These are phyloP conservation scores for Endothia cerciana DNA, from an alignment of 2,329 filamentous ascomycete genomes.

Conservation along the genomic window DNA sequence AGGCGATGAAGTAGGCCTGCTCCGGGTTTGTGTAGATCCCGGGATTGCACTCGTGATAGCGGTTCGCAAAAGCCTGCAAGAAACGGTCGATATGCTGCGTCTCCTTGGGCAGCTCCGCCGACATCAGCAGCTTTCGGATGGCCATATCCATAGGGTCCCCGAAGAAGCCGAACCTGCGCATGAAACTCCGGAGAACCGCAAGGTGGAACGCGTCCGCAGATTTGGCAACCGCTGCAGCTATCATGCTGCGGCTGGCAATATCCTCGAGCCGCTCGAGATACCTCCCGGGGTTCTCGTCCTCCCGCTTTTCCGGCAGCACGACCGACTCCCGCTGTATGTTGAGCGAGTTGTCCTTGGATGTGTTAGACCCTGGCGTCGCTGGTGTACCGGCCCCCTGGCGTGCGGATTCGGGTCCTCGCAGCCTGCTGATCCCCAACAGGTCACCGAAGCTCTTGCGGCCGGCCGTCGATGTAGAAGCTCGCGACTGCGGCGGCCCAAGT, in stretches of 20 bases:
- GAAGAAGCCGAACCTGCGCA: conserved; percentile 93
- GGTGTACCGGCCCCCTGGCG: conserved; percentile 71
- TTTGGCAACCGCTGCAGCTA: conserved; percentile 85
- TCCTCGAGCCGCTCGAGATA: conserved; percentile 86
- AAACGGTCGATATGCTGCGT: conserved; percentile 98
- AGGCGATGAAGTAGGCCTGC: conserved; percentile 97
- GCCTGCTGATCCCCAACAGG: conserved; percentile 75
- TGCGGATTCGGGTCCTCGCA: conserved; percentile 77
- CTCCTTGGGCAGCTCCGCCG: conserved; percentile 93
- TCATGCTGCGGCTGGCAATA: conserved; percentile 76
- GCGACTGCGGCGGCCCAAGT: conserved; percentile 66
- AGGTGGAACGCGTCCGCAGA: conserved; percentile 82
- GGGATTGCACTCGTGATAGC: conserved; percentile 97
- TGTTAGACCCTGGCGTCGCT: conserved; percentile 69
- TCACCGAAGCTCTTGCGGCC: conserved; percentile 93
- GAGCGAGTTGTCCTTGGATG: conserved; percentile 83
- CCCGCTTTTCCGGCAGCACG: conserved; percentile 75
- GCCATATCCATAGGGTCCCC: conserved; percentile 98
- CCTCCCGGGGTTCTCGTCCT: conserved; percentile 87
- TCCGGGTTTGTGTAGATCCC: conserved; percentile 90
- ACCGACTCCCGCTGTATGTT: conserved; percentile 74
- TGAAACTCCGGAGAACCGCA: conserved; percentile 88
- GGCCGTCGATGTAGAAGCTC: conserved; percentile 79
- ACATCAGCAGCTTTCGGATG: conserved; percentile 92
- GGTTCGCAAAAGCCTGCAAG: conserved; percentile 89